phyloP scores from a whole-genome alignment of 1,139 yeast genomes.

The Hyphopichia buzzinii region DNA sequence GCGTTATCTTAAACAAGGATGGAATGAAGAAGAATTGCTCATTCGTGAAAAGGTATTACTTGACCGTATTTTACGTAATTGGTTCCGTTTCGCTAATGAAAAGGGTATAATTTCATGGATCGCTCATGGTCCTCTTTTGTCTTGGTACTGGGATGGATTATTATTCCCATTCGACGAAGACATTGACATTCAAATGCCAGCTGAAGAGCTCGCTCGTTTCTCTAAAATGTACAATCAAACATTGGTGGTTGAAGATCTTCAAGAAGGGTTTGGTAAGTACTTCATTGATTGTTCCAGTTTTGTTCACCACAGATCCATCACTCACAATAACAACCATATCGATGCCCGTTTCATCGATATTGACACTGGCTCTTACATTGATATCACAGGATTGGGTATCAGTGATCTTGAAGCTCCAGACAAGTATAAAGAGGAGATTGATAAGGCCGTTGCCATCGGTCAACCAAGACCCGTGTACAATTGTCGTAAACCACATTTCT shows the following conservation, averaged over 20 bases:
- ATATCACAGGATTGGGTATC: constrained; percentile 37
- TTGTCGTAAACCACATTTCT: constrained; percentile 32
- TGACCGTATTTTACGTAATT: constrained; percentile 25
- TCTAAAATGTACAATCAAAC: constrained; percentile 29
- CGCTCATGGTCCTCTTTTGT: constrained; percentile 33
- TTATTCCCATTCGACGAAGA: constrained; percentile 34
- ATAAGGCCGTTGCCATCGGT: constrained; percentile 10
- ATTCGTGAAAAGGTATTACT: constrained; percentile 17
- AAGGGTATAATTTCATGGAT: constrained; percentile 36
- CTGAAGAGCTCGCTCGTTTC: constrained; percentile 24
- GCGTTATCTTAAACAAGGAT: constrained; percentile 17
- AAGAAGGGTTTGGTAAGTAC: constrained; percentile 30
- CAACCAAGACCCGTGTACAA: constrained; percentile 24
- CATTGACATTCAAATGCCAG: constrained; percentile 36
- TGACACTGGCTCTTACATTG: constrained; percentile 40
- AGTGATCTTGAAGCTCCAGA: constrained; percentile 19
- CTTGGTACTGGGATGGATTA: constrained; percentile 41
- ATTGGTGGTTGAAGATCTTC: constrained; percentile 27
- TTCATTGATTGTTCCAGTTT: constrained; percentile 34
- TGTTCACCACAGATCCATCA: constrained; percentile 30
- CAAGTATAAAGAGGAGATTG: constrained; percentile 10
- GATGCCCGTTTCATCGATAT: constrained; percentile 43
- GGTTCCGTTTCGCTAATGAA: constrained; percentile 32
- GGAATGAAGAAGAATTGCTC: constrained; percentile 17
- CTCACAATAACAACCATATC: constrained; percentile 31